Base-by-base conservation (phyloP, 2,329 filamentous ascomycete genomes). In the Ophiostoma australiae region DNA sequence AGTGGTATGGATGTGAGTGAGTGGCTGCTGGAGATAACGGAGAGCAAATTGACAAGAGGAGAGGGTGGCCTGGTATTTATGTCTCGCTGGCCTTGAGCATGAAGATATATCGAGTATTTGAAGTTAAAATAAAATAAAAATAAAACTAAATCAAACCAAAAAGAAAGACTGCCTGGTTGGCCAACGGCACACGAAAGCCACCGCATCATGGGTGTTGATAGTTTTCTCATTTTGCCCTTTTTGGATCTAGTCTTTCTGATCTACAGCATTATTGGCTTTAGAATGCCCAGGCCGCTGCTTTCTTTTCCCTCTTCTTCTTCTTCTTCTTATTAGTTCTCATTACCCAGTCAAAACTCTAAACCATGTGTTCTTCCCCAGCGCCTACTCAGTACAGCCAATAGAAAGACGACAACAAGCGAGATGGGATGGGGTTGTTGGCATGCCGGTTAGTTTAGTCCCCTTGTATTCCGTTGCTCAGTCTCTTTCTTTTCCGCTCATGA, bases 351-450 rank as follows among this genome's bases (percentile, higher is more conserved):
- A 58, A 31, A 58, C 52, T 58, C 52, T 31, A 58, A 58, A 58
- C 23, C 23, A 27, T 27, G 7, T 27, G 39, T 58, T 27, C 4
- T 13, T 58, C 23, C 13, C 52, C 52, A 27, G 23, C 52, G 17
- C 44, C 5, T 17, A 11, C 44, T 11, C 39, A 13, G 10, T 11
- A 58, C 23, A 13, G 6, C 52, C 52, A 58, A 58, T 58, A 58
- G 23, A 58, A 58, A 58, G 3, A 58, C n/a, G n/a, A 10, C 52
- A 58, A 58, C 52, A 58, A 58, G 52, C 52, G 52, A 58, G 52
- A 58, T 15, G 52, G 52, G 52, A 6, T 11, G n/a, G n/a, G n/a
- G n/a, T 58, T 13, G 52, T 13, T 58, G 52, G 52, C 11, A 58
- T 58, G 52, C 52, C 52, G 52, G 48, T 27, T 58, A 58, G n/a